These are phyloP conservation scores for Colletotrichum destructivum DNA, from an alignment of 2,329 filamentous ascomycete species.

Conservation along the genomic window DNA sequence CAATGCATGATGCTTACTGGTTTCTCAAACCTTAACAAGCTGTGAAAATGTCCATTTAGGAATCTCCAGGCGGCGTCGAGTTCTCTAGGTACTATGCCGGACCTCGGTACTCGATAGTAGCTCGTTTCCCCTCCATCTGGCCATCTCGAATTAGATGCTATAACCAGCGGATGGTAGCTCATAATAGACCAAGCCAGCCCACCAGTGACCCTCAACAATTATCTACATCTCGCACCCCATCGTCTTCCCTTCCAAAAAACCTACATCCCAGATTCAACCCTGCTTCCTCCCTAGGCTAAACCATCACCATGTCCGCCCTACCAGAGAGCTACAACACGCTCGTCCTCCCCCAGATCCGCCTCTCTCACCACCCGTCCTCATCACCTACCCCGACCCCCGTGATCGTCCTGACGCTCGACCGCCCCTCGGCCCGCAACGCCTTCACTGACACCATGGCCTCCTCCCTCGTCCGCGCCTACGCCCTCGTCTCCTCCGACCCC, in stretches of 20 bases:
- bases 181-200: too few species aligned
- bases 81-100: conserved; percentile 8
- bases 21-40: background rate
- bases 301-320: conserved; percentile 39
- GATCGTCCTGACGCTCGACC: conserved; percentile 75
- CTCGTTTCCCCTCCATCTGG: conserved; percentile 17
- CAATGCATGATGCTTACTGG: background rate
- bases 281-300: background rate
- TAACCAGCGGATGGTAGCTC: too few species aligned
- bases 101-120: conserved; percentile 35
- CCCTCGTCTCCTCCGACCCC: conserved; percentile 65
- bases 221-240: background rate
- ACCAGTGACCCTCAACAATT: too few species aligned
- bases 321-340: conserved; percentile 59
- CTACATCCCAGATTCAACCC: background rate
- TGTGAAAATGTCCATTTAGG: background rate
- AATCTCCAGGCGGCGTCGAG: conserved; percentile 1
- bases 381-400: conserved; percentile 72
- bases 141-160: conserved; percentile 7
- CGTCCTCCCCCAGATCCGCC: conserved; percentile 59
- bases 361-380: conserved; percentile 64
- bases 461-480: conserved; percentile 71
- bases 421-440: conserved; percentile 77
- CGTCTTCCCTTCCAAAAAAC: background rate
- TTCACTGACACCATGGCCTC: conserved; percentile 76